Conservation (phyloP, 768 basidiomycete genomes). For the Russula compacta region DNA sequence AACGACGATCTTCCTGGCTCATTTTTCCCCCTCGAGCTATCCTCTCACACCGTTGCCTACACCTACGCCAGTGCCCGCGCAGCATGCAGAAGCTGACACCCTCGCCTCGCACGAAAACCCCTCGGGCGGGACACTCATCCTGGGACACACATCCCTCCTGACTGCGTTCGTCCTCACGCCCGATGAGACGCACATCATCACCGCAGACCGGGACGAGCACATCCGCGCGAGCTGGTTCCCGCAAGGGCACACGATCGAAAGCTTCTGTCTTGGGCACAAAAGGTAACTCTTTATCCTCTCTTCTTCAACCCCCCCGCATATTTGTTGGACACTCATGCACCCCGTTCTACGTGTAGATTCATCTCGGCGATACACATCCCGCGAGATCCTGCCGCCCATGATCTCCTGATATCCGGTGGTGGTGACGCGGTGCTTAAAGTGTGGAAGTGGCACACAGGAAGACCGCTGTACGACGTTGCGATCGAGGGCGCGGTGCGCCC, state of each 20-base stretch:
- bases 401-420: conserved; percentile 70
- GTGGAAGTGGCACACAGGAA: conserved; percentile 74
- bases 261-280: conserved; percentile 76
- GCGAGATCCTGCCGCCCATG: conserved; percentile 29
- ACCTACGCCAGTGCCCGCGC: background rate
- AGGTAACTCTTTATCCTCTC: conserved; percentile 43
- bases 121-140: conserved; percentile 56
- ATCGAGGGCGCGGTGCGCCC: conserved; percentile 35
- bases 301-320: background rate
- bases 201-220: conserved; percentile 93
- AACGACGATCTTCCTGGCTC: background rate
- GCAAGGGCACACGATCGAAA: conserved; percentile 75
- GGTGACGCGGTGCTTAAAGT: conserved; percentile 70
- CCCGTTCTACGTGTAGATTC: conserved; percentile 40
- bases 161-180: conserved; percentile 60
- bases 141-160: conserved; percentile 86
- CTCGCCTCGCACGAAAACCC: conserved; percentile 58
- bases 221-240: conserved; percentile 89
- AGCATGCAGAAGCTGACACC: conserved; percentile 21
- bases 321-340: background rate
- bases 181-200: conserved; percentile 70
- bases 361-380: conserved; percentile 78
- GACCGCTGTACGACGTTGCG: conserved; percentile 40
- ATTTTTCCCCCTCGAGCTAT: conserved; percentile 15
- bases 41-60: conserved; percentile 14